Evolutionary conservation across 2,329 filamentous ascomycete species (phyloP), one percentile per base, ranked within the genome.

Genomic region (Thyridium curvatum): DNA sequence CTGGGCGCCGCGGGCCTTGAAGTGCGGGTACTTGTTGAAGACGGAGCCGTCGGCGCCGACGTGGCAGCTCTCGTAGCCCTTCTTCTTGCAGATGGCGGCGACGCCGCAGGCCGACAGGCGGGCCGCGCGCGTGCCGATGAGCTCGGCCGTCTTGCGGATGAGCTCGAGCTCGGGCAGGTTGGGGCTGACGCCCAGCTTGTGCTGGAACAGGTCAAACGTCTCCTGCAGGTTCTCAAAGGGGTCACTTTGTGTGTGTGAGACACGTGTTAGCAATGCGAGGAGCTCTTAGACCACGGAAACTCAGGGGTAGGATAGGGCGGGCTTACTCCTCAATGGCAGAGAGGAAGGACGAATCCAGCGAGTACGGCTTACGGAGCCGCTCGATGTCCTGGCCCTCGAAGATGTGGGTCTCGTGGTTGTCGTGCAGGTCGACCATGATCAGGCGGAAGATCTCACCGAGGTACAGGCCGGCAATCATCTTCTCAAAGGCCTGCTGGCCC

Each of bases 1-100:
- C 60, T 83, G 74, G 12, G 93, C 91, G 40, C 91, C 90, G 39
- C 93, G 84, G 41, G 82, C 79, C 74, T 96, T 96, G 78, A 98
- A 98, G 67, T 95, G 86, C 12, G 93, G 93, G 68, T 98, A 98
- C 64, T 97, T 97, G 75, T 95, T 96, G 72, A 98, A 98, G 39
- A 98, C 91, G 14, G 87, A 94, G 30, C 93, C 93, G 58, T 98
- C 93, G 37, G 93, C 93, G 53, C 93, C 93, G 32, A 98, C 93
- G 62, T 97, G 93, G 69, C 87, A 94, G 30, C 77, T 75, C 56
- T 84, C 68, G 64, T 90, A 91, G 50, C 79, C 77, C 77, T 96
- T 97, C 82, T 97, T 97, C 69, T 84, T 94, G 76, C 86, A 89
- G 56, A 98, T 96, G 42, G 91, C 93, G 12, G 91, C 89, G 39